Evolutionary conservation across 2,329 filamentous ascomycete genomes (phyloP).

Genomic region (Botrytis sinoallii): DNA sequence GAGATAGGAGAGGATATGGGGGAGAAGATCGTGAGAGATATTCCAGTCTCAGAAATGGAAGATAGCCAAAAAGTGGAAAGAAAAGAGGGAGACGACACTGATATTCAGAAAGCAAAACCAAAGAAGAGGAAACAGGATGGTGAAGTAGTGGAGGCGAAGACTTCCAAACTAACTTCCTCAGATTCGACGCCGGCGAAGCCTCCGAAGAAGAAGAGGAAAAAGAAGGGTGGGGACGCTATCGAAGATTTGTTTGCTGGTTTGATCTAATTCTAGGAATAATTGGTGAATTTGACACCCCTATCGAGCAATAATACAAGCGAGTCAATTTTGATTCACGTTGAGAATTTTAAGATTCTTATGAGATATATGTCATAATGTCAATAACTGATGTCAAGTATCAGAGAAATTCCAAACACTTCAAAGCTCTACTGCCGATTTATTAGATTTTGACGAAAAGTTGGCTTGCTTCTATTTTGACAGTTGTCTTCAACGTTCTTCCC

Average conservation of each 20-base stretch:
- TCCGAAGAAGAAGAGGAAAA: slow-evolving; percentile 57
- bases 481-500: background rate
- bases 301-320: background rate
- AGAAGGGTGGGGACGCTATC: slow-evolving; percentile 62
- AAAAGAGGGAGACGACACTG: slow-evolving; percentile 8
- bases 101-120: slow-evolving; percentile 26
- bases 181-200: slow-evolving; percentile 38
- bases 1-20: slow-evolving; percentile 28
- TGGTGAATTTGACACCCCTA: background rate
- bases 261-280: slow-evolving; percentile 35
- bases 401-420: background rate
- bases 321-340: background rate
- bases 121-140: slow-evolving; percentile 27
- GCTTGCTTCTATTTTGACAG: background rate
- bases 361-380: background rate
- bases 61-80: background rate
- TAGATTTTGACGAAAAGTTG: background rate
- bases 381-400: background rate
- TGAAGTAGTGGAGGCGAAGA: slow-evolving; percentile 10
- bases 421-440: background rate
- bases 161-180: background rate
- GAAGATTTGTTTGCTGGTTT: slow-evolving; percentile 69
- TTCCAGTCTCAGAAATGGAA: slow-evolving; percentile 18
- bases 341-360: background rate
- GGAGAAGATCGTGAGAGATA: slow-evolving; percentile 38